Conservation (phyloP, 306 rosid genomes). For the Benincasa hispida region DNA sequence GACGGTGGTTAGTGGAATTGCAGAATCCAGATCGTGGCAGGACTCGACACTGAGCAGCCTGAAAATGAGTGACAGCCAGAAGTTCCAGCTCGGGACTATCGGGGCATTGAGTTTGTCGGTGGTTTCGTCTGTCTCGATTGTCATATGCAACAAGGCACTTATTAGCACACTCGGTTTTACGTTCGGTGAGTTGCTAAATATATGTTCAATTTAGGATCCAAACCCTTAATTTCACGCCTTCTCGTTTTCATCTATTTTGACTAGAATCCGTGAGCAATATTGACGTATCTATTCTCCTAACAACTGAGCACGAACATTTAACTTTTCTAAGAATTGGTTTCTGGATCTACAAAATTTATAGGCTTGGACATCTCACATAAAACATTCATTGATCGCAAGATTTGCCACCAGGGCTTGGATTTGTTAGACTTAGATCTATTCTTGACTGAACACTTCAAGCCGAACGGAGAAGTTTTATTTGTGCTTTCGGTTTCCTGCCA, state of each 20-base stretch:
- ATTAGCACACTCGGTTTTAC: constrained; percentile 23
- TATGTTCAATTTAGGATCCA: background rate
- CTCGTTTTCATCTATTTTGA: background rate
- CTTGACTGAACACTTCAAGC: background rate
- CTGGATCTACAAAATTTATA: background rate
- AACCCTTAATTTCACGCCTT: background rate
- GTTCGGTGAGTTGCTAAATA: constrained; percentile 23
- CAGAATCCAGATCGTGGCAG: constrained; percentile 13
- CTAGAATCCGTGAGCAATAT: background rate
- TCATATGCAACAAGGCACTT: constrained; percentile 28
- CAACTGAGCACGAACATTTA: background rate
- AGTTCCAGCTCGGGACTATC: constrained; percentile 27
- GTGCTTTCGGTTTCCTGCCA: background rate
- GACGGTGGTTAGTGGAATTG: constrained; percentile 6
- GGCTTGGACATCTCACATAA: background rate
- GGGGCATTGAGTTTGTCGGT: constrained; percentile 34
- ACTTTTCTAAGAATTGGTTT: constrained; percentile 1
- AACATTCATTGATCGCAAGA: background rate
- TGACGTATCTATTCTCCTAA: background rate
- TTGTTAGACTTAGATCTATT: background rate
- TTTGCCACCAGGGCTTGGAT: background rate
- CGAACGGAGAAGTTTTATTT: background rate
- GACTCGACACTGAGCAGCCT: background rate
- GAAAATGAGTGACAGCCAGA: constrained; percentile 8
- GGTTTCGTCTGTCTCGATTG: constrained; percentile 30